A percentile compares a stretch with the other conserved stretches of the same genome.
Evolutionary conservation across 1,284 basidiomycete species (phyloP).

Genomic region (Ustilago nuda): DNA sequence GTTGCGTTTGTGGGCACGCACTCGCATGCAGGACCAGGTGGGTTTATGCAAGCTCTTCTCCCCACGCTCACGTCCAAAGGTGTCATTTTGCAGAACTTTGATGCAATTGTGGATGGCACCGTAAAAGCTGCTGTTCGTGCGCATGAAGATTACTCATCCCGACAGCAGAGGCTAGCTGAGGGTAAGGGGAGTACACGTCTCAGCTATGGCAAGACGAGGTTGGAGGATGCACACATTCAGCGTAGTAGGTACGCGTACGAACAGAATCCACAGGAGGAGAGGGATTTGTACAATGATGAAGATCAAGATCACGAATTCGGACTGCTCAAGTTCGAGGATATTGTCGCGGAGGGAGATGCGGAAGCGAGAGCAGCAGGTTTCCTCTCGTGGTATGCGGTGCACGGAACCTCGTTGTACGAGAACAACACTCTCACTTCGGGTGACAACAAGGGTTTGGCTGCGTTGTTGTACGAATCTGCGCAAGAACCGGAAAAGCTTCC

Average conservation of each 20-base stretch:
- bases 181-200: constrained; percentile 17
- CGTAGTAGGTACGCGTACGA: constrained; percentile 57
- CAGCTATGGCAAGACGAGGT: constrained; percentile 76
- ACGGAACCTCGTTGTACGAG: constrained; percentile 72
- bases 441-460: constrained; percentile 64
- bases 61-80: constrained; percentile 81
- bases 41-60: constrained; percentile 79
- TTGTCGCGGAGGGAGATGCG: background rate
- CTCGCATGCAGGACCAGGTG: constrained; percentile 81
- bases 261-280: constrained; percentile 56
- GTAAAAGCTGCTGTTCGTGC: constrained; percentile 78
- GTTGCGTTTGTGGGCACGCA: constrained; percentile 83
- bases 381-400: constrained; percentile 79
- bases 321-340: constrained; percentile 56
- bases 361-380: constrained; percentile 41
- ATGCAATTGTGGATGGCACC: constrained; percentile 79
- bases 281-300: constrained; percentile 54
- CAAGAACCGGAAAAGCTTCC: constrained; percentile 50
- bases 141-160: constrained; percentile 73
- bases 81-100: constrained; percentile 75
- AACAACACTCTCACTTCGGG: constrained; percentile 63
- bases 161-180: constrained; percentile 11
- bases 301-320: constrained; percentile 63
- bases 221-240: constrained; percentile 78
- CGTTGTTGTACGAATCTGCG: constrained; percentile 55